Evolutionary conservation across 108 stramenopile species (phyloP).

Genomic region (Pelagomonas calceolata): DNA sequence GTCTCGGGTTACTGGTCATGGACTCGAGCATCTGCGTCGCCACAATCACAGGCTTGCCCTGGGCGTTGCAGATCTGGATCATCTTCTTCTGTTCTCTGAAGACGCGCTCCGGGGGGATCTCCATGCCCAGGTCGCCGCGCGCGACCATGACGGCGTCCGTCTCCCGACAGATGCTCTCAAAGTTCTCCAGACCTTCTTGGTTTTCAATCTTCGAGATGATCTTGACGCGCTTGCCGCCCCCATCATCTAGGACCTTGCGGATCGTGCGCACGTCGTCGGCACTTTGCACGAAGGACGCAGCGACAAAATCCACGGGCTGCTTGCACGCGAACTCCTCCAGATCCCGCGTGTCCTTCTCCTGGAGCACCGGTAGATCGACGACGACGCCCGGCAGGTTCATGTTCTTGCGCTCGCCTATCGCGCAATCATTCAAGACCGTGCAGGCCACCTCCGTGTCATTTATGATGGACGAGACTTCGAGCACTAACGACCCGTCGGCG

Average conservation of each 20-base stretch:
- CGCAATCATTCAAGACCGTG: constrained; percentile 60
- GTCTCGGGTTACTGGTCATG: constrained; percentile 94
- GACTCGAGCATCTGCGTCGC: constrained; percentile 98
- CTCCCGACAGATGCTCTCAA: constrained; percentile 17
- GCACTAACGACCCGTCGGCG: constrained; percentile 74
- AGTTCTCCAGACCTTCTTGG: constrained; percentile 21
- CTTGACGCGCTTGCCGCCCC: constrained; percentile 15
- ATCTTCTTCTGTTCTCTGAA: constrained; percentile 48
- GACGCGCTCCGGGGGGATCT: constrained; percentile 29
- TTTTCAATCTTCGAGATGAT: constrained; percentile 34
- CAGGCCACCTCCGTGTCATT: constrained; percentile 47
- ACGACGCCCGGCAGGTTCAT: constrained; percentile 80
- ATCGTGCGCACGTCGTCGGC: constrained; percentile 20
- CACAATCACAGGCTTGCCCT: constrained; percentile 62
- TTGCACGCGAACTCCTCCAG: constrained; percentile 14
- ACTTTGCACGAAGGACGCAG: constrained; percentile 19
- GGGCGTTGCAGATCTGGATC: constrained; percentile 25
- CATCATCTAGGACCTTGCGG: constrained; percentile 17
- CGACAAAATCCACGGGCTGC: constrained; percentile 20
- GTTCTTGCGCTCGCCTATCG: constrained; percentile 74
- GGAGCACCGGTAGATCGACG: constrained; percentile 69
- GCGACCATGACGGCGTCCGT: constrained; percentile 25
- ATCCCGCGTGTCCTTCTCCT: constrained; percentile 50
- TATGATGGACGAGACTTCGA: constrained; percentile 53
- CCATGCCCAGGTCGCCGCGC: constrained; percentile 31